phyloP scores from a whole-genome alignment of 495 filamentous ascomycete species.

The Neurospora tetrasperma region DNA sequence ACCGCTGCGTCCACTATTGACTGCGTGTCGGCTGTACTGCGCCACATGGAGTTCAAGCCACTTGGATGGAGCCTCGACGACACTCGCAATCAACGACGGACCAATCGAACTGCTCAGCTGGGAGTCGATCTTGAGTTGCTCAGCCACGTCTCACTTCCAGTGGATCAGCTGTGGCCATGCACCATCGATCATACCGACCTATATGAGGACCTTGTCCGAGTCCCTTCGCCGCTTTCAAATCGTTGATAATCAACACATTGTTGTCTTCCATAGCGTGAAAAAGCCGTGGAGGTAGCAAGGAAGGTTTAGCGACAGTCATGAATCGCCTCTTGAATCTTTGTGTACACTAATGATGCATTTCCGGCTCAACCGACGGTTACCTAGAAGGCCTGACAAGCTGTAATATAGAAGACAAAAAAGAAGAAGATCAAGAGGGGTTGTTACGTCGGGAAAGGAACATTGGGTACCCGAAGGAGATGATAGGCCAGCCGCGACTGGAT shows the following conservation, averaged over 20 bases:
- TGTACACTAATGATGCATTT: neutral
- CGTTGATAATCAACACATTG: too few relatives aligned
- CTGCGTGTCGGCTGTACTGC: neutral
- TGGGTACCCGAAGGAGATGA: neutral
- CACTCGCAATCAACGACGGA: neutral
- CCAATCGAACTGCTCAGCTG: neutral
- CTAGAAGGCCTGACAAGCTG: neutral
- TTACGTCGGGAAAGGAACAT: neutral
- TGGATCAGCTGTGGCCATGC: too few relatives aligned
- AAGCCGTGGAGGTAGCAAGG: constrained; percentile 21
- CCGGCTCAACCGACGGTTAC: neutral
- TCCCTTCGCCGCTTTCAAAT: too few relatives aligned
- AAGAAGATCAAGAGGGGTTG: neutral
- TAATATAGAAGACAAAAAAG: neutral
- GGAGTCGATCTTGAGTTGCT: neutral
- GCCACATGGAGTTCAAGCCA: neutral
- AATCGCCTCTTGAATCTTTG: neutral
- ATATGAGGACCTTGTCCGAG: too few relatives aligned
- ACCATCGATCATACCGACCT: too few relatives aligned
- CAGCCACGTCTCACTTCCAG: neutral
- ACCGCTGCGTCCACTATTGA: neutral
- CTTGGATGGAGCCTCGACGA: neutral
- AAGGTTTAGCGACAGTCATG: constrained; percentile 6
- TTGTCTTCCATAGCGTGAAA: neutral
- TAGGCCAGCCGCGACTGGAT: neutral